These are phyloP conservation scores for Dictyostelium intermedium DNA, from an alignment of 78 protist genomes.

Conservation along the genomic window DNA sequence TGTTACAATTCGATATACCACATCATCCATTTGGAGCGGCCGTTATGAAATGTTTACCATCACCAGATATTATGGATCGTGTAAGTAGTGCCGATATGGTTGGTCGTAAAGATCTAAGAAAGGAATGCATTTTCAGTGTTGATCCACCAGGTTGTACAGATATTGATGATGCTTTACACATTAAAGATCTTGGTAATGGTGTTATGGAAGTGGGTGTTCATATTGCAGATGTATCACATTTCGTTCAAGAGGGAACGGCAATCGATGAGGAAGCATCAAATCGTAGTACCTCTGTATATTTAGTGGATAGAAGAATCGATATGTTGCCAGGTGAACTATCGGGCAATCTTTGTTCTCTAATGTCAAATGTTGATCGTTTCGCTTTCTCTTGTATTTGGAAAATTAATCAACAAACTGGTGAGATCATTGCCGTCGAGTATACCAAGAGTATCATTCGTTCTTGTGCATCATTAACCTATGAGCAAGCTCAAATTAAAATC, in stretches of 20 bases:
- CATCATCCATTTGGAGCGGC: constrained; percentile 82
- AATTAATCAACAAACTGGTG: constrained; percentile 53
- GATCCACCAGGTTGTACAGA: constrained; percentile 96
- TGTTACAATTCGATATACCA: constrained; percentile 75
- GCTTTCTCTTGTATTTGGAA: constrained; percentile 90
- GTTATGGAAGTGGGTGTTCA: constrained; percentile 93
- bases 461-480: constrained; percentile 91
- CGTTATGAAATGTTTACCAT: constrained; percentile 78
- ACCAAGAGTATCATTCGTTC: constrained; percentile 93
- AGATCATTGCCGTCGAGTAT: constrained; percentile 63
- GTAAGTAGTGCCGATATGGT: constrained; percentile 68
- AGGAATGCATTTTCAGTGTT: constrained; percentile 86
- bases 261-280: constrained; percentile 87
- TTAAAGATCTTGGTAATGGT: constrained; percentile 50
- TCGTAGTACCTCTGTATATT: constrained; percentile 91
- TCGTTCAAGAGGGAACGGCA: constrained; percentile 78
- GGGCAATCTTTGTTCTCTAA: constrained; percentile 91
- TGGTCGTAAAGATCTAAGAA: constrained; percentile 84
- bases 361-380: constrained; percentile 91
- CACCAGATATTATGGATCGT: constrained; percentile 52
- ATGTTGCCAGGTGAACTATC: constrained; percentile 94
- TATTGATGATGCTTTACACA: constrained; percentile 95
- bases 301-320: constrained; percentile 87
- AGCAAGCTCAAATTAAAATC: constrained; percentile 85
- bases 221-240: constrained; percentile 96